Evolutionary conservation across 805 yeast species (phyloP).

Genomic region (Maudiozyma turicensis): DNA sequence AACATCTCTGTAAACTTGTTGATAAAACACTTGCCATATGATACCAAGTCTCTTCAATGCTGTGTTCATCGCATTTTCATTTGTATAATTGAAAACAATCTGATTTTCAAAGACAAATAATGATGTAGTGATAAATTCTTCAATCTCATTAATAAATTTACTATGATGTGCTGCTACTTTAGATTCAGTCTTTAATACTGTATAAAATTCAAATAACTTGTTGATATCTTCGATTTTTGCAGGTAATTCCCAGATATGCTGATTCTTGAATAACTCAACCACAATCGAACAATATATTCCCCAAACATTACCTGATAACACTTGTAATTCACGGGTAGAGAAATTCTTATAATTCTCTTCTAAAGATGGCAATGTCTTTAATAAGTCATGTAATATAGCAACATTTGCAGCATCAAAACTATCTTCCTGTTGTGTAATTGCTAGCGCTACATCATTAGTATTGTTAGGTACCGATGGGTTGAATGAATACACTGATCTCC

Average conservation of each 20-base stretch:
- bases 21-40: slow-evolving; percentile 50
- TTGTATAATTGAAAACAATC: slow-evolving; percentile 25
- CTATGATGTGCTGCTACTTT: slow-evolving; percentile 17
- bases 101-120: slow-evolving; percentile 33
- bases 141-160: slow-evolving; percentile 21
- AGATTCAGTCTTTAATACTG: slow-evolving; percentile 20
- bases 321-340: slow-evolving; percentile 21
- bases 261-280: slow-evolving; percentile 22
- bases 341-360: slow-evolving; percentile 25
- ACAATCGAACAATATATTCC: slow-evolving; percentile 23
- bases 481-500: slow-evolving; percentile 21
- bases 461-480: slow-evolving; percentile 15
- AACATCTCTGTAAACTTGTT: slow-evolving; percentile 46
- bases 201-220: slow-evolving; percentile 21
- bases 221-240: slow-evolving; percentile 26
- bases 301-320: slow-evolving; percentile 26
- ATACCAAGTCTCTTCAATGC: slow-evolving; percentile 30
- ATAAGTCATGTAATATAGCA: slow-evolving; percentile 23
- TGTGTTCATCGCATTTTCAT: slow-evolving; percentile 29
- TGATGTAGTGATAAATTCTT: slow-evolving; percentile 26
- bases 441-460: slow-evolving; percentile 12
- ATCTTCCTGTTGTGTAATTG: slow-evolving; percentile 13
- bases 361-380: slow-evolving; percentile 25
- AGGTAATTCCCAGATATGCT: slow-evolving; percentile 25
- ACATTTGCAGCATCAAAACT: slow-evolving; percentile 8